Conservation (phyloP, 2,329 filamentous ascomycete species). For the Cryphonectria radicalis region DNA sequence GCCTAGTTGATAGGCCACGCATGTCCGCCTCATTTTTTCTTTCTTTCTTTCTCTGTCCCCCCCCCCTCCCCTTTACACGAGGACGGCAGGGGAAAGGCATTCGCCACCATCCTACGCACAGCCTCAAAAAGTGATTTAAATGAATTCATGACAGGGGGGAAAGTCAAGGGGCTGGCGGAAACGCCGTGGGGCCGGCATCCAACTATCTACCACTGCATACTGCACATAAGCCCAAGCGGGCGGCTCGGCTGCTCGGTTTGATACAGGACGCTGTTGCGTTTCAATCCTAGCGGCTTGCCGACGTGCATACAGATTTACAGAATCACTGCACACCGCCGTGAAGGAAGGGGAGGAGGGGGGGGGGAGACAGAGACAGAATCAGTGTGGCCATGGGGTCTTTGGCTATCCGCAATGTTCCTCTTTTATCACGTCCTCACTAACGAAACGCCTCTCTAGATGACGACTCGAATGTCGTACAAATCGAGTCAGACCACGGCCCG, state of each 20-base stretch:
- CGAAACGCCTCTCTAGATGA: conserved; percentile 65
- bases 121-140: neutral
- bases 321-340: neutral
- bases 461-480: conserved; percentile 75
- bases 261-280: neutral
- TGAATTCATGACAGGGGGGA: neutral
- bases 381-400: neutral
- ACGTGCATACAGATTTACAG: neutral
- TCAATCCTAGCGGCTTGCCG: neutral
- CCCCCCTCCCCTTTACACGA: neutral
- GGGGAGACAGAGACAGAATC: neutral
- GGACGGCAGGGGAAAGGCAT: neutral
- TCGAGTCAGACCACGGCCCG: conserved; percentile 51
- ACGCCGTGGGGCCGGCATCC: neutral
- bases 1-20: neutral
- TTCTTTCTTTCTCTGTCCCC: neutral
- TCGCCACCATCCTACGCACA: neutral
- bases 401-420: neutral
- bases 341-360: neutral
- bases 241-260: neutral
- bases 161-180: neutral
- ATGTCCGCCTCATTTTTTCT: neutral
- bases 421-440: neutral
- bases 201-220: neutral
- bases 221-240: neutral